phyloP scores from a whole-genome alignment of 148 eudicot species.

The Beta vulgaris region DNA sequence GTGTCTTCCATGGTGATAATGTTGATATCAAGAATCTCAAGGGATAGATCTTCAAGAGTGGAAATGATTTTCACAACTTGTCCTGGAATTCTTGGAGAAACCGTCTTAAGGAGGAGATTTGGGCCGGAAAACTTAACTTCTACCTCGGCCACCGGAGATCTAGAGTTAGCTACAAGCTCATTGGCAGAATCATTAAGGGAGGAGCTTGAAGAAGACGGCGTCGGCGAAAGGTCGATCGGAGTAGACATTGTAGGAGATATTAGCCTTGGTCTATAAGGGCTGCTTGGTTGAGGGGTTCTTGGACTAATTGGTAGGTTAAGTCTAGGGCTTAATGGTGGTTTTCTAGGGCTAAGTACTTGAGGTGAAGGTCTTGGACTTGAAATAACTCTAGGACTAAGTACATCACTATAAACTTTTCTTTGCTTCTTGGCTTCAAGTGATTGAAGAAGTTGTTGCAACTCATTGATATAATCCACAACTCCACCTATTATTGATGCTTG shows the following conservation, averaged over 20 bases:
- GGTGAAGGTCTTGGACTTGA: constrained; percentile 65
- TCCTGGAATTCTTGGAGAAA: constrained; percentile 60
- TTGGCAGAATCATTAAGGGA: constrained; percentile 39
- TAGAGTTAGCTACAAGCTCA: constrained; percentile 77
- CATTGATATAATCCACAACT: constrained; percentile 83
- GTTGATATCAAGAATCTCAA: constrained; percentile 68
- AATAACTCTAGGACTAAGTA: constrained; percentile 68
- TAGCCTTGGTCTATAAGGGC: constrained; percentile 59
- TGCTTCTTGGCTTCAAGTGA: constrained; percentile 86
- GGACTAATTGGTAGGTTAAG: constrained; percentile 78
- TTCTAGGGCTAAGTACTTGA: constrained; percentile 60
- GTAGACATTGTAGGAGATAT: constrained; percentile 30
- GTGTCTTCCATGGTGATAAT: constrained; percentile 66
- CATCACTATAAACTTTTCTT: constrained; percentile 72
- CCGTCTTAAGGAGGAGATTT: constrained; percentile 65
- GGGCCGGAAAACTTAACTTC: constrained; percentile 84
- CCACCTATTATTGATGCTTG: constrained; percentile 98
- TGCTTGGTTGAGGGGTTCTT: constrained; percentile 76
- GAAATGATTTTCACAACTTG: constrained; percentile 71
- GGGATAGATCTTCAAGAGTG: constrained; percentile 60
- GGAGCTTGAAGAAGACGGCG: constrained; percentile 54
- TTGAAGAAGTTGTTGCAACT: constrained; percentile 77
- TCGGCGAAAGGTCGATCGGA: constrained; percentile 37
- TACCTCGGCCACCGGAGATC: constrained; percentile 72
- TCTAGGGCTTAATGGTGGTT: constrained; percentile 83